These are phyloP conservation scores for Artemisia tridentata DNA, from an alignment of 129 eudicot species.

Conservation along the genomic window DNA sequence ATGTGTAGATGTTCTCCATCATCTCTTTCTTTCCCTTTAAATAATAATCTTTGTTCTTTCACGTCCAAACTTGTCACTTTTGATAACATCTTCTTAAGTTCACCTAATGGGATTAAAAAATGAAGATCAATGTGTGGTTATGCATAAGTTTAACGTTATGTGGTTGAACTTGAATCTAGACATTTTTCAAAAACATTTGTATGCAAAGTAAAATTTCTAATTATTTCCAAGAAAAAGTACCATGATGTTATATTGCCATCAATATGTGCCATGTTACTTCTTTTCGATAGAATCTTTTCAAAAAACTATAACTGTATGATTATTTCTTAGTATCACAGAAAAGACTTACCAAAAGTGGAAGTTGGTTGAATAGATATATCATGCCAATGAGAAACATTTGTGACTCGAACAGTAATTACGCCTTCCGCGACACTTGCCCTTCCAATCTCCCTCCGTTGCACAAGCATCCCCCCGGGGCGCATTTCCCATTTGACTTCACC, in stretches of 20 bases:
- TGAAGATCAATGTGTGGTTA: background rate
- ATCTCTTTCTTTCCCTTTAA: slow-evolving; percentile 81
- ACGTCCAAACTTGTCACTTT: slow-evolving; percentile 50
- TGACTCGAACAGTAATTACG: slow-evolving; percentile 48
- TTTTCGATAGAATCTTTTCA: too few relatives aligned
- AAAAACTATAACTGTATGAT: too few relatives aligned
- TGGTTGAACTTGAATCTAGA: too few relatives aligned
- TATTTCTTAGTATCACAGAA: background rate
- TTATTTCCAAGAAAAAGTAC: too few relatives aligned
- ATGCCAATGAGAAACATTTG: slow-evolving; percentile 67
- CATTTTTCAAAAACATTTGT: too few relatives aligned
- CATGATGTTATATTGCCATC: too few relatives aligned
- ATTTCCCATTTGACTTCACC: slow-evolving; percentile 80
- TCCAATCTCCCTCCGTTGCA: slow-evolving; percentile 54
- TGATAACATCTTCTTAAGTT: slow-evolving; percentile 61
- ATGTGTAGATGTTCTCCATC: slow-evolving; percentile 73
- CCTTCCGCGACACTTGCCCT: slow-evolving; percentile 35
- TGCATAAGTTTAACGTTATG: too few relatives aligned
- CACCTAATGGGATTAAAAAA: slow-evolving; percentile 40
- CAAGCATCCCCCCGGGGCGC: slow-evolving; percentile 93
- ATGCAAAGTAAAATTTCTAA: too few relatives aligned
- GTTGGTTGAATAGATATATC: slow-evolving; percentile 62
- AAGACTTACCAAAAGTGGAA: slow-evolving; percentile 76
- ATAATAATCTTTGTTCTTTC: slow-evolving; percentile 74
- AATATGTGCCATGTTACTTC: too few relatives aligned